Base-by-base conservation (phyloP, 2,329 filamentous ascomycete species). In the Nigrospora oryzae region DNA sequence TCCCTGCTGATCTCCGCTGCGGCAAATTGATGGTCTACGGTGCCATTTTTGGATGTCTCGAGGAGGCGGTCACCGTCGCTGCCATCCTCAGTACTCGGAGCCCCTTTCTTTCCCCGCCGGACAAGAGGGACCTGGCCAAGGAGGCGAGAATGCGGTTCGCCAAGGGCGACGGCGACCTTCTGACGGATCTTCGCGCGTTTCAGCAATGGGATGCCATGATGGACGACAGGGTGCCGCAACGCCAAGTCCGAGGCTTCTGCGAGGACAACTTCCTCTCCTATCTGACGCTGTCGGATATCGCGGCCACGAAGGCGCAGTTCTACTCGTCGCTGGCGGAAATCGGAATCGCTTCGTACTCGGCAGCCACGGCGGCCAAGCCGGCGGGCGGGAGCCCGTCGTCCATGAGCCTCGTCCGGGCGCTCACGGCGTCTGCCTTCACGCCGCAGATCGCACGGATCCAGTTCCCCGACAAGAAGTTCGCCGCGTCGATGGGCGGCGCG, bases 11-110 rank as follows among this genome's bases (percentile, higher is more conserved):
- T 59, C 74, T 98, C 40, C 82, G 91, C 28, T 94, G 89, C 61
- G 89, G 87, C 38, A 98, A 98, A 65, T 75, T 98, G 32, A 89
- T 98, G 75, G 87, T 98, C 4, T 95, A 94, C 58, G 93, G 93
- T 6, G 85, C 89, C 14, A 89, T 94, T 46, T 97, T 98, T 58
- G 87, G 87, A 32, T 97, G 91, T 58, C 75, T 97, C 7, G 89
- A 95, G 56, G 82, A 91, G 43, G 89, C 85, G 53, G 75, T 97
- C 45, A 89, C 86, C 3, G 90, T 97, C 50, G 88, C 93, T 2
- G 85, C 90, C 10, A 93, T 97, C 36, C 74, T 98, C n/a, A 96
- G 89, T 45, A 84, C 87, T 28, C 84, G 83, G 56, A 89, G 83
- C 50, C 91, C 93, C 0, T 98, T 98, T 59, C 65, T 95, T 4